Percentiles rank a stretch among this genome's conserved stretches.
Evolutionary conservation across 768 basidiomycete genomes (phyloP).

Genomic region (Kwoniella mangroviensis): DNA sequence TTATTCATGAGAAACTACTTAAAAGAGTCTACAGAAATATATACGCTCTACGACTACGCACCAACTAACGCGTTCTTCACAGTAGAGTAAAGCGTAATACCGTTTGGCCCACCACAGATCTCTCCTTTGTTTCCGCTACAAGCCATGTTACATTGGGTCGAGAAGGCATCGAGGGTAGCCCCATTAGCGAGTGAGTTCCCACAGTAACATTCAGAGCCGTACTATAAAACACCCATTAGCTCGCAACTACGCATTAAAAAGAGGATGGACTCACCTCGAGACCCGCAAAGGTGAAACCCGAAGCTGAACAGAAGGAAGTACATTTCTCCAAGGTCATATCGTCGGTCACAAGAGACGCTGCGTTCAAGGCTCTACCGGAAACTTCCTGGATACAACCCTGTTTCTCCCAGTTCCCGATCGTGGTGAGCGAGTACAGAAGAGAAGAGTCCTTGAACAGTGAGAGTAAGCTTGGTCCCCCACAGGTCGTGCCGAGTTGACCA

Average conservation of each 20-base stretch:
- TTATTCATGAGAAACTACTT: neutral
- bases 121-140: slow-evolving; percentile 38
- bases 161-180: slow-evolving; percentile 30
- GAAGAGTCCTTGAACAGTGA: slow-evolving; percentile 29
- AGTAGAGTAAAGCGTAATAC: slow-evolving; percentile 28
- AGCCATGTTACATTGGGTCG: slow-evolving; percentile 41
- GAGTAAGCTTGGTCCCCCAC: slow-evolving; percentile 27
- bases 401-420: slow-evolving; percentile 20
- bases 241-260: slow-evolving; percentile 21
- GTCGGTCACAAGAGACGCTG: slow-evolving; percentile 30
- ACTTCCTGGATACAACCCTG: slow-evolving; percentile 44
- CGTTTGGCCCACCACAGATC: slow-evolving; percentile 41
- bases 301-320: slow-evolving; percentile 35
- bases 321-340: slow-evolving; percentile 45
- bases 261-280: slow-evolving; percentile 36
- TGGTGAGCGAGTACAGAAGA: slow-evolving; percentile 8
- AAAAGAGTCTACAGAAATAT: neutral
- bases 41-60: neutral
- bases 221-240: slow-evolving; percentile 22
- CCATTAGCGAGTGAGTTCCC: slow-evolving; percentile 43
- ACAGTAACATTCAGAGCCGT: slow-evolving; percentile 50
- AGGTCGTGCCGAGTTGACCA: slow-evolving; percentile 16
- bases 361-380: slow-evolving; percentile 46
- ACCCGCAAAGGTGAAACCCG: slow-evolving; percentile 41
- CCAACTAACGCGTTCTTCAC: slow-evolving; percentile 7